These are phyloP conservation scores for Xylaria venustula DNA, from an alignment of 495 filamentous ascomycete species.

Conservation along the genomic window DNA sequence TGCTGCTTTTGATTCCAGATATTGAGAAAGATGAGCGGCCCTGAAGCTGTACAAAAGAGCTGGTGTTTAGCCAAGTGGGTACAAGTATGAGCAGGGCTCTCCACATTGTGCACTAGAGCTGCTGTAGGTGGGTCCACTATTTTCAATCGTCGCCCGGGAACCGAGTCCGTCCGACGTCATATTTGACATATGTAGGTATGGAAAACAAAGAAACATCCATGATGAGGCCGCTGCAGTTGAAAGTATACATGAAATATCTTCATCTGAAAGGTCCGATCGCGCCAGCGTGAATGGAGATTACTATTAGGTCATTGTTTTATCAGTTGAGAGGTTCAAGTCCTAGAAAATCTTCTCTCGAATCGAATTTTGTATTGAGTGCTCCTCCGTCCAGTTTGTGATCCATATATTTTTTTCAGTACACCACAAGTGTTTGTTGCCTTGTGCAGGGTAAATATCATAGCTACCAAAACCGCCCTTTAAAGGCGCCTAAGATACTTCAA, in stretches of 20 bases:
- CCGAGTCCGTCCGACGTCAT: not conserved
- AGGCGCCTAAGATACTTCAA: not conserved
- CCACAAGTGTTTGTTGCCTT: not conserved
- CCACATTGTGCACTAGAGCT: not conserved
- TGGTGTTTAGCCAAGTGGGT: not conserved
- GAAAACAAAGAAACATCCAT: too few species aligned
- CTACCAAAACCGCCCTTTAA: not conserved
- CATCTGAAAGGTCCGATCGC: too few species aligned
- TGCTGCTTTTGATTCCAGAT: slow-evolving; percentile 13
- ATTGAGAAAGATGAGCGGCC: slow-evolving; percentile 3
- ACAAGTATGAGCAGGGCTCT: not conserved
- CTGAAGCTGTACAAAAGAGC: slow-evolving; percentile 12
- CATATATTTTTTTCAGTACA: not conserved
- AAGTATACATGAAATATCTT: too few species aligned
- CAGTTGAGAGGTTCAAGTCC: not conserved
- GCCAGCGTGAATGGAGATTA: not conserved
- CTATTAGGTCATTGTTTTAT: slow-evolving; percentile 12
- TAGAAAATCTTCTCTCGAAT: not conserved
- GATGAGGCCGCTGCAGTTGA: too few species aligned
- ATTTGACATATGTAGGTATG: too few species aligned
- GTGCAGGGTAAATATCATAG: not conserved
- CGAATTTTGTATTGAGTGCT: too few species aligned
- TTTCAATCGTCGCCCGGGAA: too few species aligned
- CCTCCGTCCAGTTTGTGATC: not conserved
- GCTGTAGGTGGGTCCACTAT: too few species aligned